Evolutionary conservation across 2,329 filamentous ascomycete species (phyloP).

Genomic region (Ophiostoma novo-ulmi): DNA sequence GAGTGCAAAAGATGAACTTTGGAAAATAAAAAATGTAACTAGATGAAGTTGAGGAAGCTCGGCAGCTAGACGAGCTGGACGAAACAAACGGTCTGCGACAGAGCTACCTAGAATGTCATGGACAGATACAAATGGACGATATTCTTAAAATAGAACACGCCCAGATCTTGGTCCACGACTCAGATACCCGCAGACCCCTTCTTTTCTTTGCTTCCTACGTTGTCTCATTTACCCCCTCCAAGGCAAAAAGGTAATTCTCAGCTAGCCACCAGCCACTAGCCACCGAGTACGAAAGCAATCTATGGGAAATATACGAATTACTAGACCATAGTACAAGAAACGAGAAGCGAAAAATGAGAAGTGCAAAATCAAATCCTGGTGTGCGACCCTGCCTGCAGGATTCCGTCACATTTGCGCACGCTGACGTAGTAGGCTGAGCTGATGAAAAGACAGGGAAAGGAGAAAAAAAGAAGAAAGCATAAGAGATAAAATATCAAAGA

Average conservation of each 20-base stretch:
- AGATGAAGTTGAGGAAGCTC: not conserved
- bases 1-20: not conserved
- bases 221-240: not conserved
- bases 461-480: not conserved
- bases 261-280: not conserved
- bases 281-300: too few relatives aligned
- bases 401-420: not conserved
- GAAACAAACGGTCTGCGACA: not conserved
- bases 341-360: not conserved
- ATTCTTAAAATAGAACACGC: constrained; percentile 2
- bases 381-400: not conserved
- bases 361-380: not conserved
- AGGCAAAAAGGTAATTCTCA: not conserved
- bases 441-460: not conserved
- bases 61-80: not conserved
- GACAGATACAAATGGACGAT: not conserved
- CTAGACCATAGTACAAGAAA: not conserved
- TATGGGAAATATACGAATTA: not conserved
- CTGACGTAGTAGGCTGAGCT: constrained; percentile 10
- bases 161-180: constrained; percentile 5
- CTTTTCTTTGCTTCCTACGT: not conserved
- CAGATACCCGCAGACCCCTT: not conserved
- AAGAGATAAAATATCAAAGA: not conserved
- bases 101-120: not conserved
- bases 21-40: not conserved